Conservation (phyloP, 148 eudicot species). For the Heliamphora exappendiculata region DNA sequence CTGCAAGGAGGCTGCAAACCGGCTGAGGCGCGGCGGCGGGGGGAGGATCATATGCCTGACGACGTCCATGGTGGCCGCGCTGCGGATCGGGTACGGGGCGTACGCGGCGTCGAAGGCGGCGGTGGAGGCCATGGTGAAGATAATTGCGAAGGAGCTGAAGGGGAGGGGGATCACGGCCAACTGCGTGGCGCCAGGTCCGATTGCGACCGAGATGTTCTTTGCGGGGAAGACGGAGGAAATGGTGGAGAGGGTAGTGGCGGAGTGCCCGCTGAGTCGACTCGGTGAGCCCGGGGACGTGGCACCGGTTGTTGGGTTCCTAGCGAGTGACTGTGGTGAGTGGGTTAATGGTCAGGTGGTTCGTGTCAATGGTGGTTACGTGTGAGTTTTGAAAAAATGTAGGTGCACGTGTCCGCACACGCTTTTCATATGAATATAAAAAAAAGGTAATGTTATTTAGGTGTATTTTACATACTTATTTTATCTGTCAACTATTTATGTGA, state of each 20-base stretch:
- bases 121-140: conserved; percentile 41
- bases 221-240: conserved; percentile 12
- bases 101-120: conserved; percentile 39
- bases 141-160: conserved; percentile 38
- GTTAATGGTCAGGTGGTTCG: conserved; percentile 17
- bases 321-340: conserved; percentile 10
- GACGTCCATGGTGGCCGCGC: conserved; percentile 22
- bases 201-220: conserved; percentile 15
- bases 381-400: too few species aligned
- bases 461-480: too few species aligned
- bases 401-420: too few species aligned
- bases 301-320: conserved; percentile 13
- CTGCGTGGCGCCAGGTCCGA: conserved; percentile 35
- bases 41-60: conserved; percentile 31
- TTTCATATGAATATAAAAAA: too few species aligned
- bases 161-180: conserved; percentile 38
- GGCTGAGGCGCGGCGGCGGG: conserved; percentile 27
- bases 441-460: too few species aligned
- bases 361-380: conserved; percentile 9
- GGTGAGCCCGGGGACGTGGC: conserved; percentile 11
- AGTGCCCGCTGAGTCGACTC: conserved; percentile 10
- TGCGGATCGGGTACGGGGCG: conserved; percentile 26
- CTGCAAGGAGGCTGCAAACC: conserved; percentile 27
- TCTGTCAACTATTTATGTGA: too few species aligned
- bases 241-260: not conserved